Conservation (phyloP, 106 monocot species). For the Posidonia australis region DNA sequence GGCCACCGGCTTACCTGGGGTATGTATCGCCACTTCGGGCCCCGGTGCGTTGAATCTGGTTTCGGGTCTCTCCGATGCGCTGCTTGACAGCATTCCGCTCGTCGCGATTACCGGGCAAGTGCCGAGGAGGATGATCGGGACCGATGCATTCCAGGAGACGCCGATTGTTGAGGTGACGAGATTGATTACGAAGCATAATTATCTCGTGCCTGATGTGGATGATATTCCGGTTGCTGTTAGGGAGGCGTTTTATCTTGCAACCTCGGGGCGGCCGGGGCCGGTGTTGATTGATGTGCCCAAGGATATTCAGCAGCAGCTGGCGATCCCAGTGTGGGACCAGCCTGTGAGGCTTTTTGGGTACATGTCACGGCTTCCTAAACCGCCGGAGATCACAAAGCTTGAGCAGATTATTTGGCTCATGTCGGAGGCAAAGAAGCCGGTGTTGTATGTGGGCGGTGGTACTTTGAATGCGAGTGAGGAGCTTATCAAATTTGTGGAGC, state of each 20-base stretch:
- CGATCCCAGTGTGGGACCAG: conserved; percentile 45
- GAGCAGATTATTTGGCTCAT: conserved; percentile 55
- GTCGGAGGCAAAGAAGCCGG: conserved; percentile 45
- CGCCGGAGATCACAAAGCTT: conserved; percentile 23
- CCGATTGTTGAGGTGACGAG: conserved; percentile 89
- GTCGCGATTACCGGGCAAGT: conserved; percentile 97
- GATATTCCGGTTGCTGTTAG: conserved; percentile 67
- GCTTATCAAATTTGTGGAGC: conserved; percentile 48
- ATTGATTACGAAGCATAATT: conserved; percentile 87
- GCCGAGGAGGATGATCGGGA: conserved; percentile 85
- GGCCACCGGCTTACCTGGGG: conserved; percentile 67
- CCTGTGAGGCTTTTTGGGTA: conserved; percentile 43
- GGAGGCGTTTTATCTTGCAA: conserved; percentile 77
- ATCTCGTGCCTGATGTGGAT: conserved; percentile 62
- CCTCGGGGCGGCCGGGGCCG: conserved; percentile 71
- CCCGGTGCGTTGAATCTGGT: conserved; percentile 93
- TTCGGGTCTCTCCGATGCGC: conserved; percentile 69
- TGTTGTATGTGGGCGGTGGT: conserved; percentile 81
- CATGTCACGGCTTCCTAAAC: conserved; percentile 54
- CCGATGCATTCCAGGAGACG: conserved; percentile 91
- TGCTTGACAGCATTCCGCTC: conserved; percentile 79
- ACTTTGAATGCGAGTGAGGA: conserved; percentile 51
- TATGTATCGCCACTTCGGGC: conserved; percentile 92
- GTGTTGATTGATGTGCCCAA: conserved; percentile 86
- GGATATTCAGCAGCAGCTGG: conserved; percentile 88